Evolutionary conservation across 2,329 filamentous ascomycete species (phyloP).

Genomic region (Penicillium sumatraense): DNA sequence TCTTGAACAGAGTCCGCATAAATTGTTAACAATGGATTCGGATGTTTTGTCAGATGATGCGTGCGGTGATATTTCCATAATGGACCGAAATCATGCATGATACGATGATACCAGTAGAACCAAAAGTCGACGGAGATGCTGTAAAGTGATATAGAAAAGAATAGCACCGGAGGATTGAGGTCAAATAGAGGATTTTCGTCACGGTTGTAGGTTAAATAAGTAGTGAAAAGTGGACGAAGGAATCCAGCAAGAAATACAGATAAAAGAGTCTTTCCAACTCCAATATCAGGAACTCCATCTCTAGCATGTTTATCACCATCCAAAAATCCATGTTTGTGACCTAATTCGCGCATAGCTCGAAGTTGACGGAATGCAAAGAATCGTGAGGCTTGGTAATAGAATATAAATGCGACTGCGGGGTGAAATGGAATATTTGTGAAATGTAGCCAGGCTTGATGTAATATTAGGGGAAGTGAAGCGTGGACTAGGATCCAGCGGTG

Average conservation of each 20-base stretch:
- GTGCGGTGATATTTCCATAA: constrained; percentile 10
- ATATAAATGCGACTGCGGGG: constrained; percentile 2
- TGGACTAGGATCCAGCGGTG: constrained; percentile 8
- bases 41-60: constrained; percentile 10
- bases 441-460: constrained; percentile 1
- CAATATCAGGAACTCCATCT: constrained; percentile 6
- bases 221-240: constrained; percentile 1
- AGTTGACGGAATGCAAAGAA: constrained; percentile 4
- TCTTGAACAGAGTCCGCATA: constrained; percentile 10
- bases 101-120: constrained; percentile 9
- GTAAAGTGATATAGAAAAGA: neutral
- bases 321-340: constrained; percentile 6
- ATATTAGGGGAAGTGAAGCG: constrained; percentile 1
- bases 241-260: constrained; percentile 7
- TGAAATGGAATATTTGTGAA: neutral
- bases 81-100: constrained; percentile 6
- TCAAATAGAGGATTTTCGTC: neutral
- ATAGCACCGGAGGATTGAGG: neutral
- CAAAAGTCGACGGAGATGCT: constrained; percentile 6
- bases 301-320: constrained; percentile 8
- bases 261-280: constrained; percentile 1
- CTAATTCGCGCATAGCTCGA: constrained; percentile 4
- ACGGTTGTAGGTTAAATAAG: neutral
- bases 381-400: constrained; percentile 6
- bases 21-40: constrained; percentile 5